Percentiles rank a stretch among this genome's conserved stretches.
Conservation (phyloP, 202 grass and related monocot species). For the Schoenoplectus triqueter region DNA sequence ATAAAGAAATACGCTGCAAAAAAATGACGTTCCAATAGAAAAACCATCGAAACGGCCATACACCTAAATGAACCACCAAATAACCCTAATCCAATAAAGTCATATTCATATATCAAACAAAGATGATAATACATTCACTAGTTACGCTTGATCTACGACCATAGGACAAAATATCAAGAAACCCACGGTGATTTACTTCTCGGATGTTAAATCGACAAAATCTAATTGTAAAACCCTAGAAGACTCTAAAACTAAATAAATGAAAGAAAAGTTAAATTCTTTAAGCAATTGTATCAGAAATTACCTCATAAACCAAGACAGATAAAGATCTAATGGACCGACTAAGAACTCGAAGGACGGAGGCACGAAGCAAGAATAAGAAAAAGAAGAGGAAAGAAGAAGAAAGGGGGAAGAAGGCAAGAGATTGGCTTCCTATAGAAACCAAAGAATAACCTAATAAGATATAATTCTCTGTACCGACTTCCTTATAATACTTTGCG, state of each 20-base stretch:
- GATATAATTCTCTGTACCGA: neutral
- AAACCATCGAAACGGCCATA: conserved; percentile 2
- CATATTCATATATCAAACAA: neutral
- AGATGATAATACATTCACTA: conserved; percentile 6
- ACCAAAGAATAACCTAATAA: conserved; percentile 16
- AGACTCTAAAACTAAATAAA: conserved; percentile 13
- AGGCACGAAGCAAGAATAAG: neutral
- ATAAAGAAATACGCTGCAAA: conserved; percentile 7
- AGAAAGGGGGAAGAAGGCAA: conserved; percentile 6
- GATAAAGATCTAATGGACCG: conserved; percentile 37
- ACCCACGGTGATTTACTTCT: neutral
- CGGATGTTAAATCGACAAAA: conserved; percentile 3
- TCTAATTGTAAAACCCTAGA: conserved; percentile 24
- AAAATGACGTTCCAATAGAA: neutral
- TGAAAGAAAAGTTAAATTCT: neutral
- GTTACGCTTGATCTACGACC: conserved; percentile 1
- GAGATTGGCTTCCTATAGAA: conserved; percentile 35
- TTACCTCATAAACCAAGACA: conserved; percentile 53
- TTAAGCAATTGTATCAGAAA: neutral
- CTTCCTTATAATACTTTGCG: neutral
- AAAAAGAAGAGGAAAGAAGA: neutral
- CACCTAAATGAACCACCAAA: neutral
- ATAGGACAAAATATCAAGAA: neutral
- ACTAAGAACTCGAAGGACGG: conserved; percentile 21
- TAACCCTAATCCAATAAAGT: neutral